A percentile compares a stretch with the other conserved stretches of the same genome.
phyloP scores from a whole-genome alignment of 2,329 filamentous ascomycete species.

The Pseudogymnoascus sp. region DNA sequence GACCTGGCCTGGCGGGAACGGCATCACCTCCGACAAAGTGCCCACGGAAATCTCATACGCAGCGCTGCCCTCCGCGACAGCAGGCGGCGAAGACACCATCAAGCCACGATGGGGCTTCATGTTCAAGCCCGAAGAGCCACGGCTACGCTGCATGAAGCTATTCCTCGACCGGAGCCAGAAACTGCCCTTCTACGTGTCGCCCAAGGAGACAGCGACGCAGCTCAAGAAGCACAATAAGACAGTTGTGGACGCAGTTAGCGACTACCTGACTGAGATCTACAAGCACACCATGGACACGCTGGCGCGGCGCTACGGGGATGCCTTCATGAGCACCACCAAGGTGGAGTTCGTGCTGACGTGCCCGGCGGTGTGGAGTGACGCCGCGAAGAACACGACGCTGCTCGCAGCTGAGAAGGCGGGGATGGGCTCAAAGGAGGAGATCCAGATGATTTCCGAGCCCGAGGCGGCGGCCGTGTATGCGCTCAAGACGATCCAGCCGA shows the following conservation, averaged over 20 bases:
- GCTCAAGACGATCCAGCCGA: conserved; percentile 70
- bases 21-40: conserved; percentile 82
- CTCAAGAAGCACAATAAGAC: conserved; percentile 69
- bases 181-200: conserved; percentile 72
- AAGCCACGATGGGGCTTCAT: conserved; percentile 71
- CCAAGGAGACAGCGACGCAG: conserved; percentile 68
- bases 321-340: conserved; percentile 66
- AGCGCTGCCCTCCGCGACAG: conserved; percentile 35
- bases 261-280: conserved; percentile 71
- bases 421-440: conserved; percentile 62
- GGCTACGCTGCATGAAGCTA: conserved; percentile 75
- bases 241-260: conserved; percentile 70
- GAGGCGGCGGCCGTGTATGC: conserved; percentile 76
- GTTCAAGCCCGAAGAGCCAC: conserved; percentile 68
- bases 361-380: conserved; percentile 77
- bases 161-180: conserved; percentile 76
- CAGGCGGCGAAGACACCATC: conserved; percentile 24
- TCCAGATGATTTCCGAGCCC: conserved; percentile 74
- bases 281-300: conserved; percentile 73
- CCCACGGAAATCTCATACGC: conserved; percentile 68
- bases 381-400: conserved; percentile 75
- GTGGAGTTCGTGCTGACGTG: conserved; percentile 76
- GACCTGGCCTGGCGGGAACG: conserved; percentile 75
- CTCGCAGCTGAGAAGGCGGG: conserved; percentile 71
- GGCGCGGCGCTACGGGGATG: conserved; percentile 65